phyloP scores from a whole-genome alignment of 352 stramenopile species.

The Phytophthora brassicae region DNA sequence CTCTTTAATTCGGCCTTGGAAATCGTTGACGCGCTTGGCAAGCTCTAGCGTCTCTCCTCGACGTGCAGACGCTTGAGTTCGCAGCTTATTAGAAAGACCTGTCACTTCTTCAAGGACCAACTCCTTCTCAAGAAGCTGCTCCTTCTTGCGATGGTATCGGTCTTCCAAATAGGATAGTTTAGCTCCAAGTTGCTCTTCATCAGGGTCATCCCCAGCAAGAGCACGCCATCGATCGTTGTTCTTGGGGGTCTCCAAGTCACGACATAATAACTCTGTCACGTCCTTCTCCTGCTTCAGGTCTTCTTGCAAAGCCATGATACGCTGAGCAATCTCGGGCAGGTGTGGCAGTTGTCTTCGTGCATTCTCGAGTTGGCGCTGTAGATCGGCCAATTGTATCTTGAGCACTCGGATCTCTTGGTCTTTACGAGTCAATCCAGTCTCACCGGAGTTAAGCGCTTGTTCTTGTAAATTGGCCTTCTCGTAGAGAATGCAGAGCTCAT shows the following conservation, averaged over 20 bases:
- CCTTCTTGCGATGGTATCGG: constrained; percentile 90
- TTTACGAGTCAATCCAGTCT: constrained; percentile 76
- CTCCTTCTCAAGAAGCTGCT: constrained; percentile 93
- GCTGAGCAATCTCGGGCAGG: constrained; percentile 77
- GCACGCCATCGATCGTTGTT: constrained; percentile 88
- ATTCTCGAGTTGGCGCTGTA: constrained; percentile 85
- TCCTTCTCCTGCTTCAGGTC: constrained; percentile 86
- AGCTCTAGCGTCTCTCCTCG: constrained; percentile 78
- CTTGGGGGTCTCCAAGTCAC: constrained; percentile 90
- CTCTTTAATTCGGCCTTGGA: constrained; percentile 90
- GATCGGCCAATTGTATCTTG: constrained; percentile 79
- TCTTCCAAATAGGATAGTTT: constrained; percentile 88
- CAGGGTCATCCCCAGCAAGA: constrained; percentile 88
- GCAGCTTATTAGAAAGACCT: constrained; percentile 83
- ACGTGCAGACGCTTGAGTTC: constrained; percentile 70
- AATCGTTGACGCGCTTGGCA: constrained; percentile 90
- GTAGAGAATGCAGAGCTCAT: constrained; percentile 95
- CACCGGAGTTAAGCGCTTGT: constrained; percentile 76
- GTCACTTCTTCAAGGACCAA: constrained; percentile 94
- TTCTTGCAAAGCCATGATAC: constrained; percentile 77
- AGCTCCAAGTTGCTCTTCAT: constrained; percentile 84
- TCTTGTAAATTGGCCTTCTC: constrained; percentile 92
- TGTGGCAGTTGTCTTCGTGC: constrained; percentile 72
- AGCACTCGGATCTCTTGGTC: constrained; percentile 82
- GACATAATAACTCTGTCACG: constrained; percentile 88